Base-by-base conservation (phyloP, 106 monocot genomes). In the Dioscorea zingiberensis region DNA sequence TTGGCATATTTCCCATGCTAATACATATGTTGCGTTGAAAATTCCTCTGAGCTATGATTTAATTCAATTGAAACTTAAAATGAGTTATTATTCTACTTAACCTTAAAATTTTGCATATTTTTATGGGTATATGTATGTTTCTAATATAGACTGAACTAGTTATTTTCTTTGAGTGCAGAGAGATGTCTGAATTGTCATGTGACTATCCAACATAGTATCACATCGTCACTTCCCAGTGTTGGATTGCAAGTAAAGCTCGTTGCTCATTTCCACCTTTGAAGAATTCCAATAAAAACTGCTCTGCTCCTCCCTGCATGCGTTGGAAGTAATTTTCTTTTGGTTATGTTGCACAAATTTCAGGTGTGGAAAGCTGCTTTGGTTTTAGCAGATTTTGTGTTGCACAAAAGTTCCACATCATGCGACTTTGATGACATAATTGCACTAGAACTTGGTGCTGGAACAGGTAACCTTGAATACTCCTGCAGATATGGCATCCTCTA, bases 381-480 rank as follows among this genome's bases (percentile, higher is more conserved):
- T 12, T 72, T 97, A 60, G 74, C 83, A 38, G 95, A 97, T 79
- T 88, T 84, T 62, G 48, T 91, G 25, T 58, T 97, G 69, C 85
- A 97, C 65, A 77, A 54, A 65, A 77, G 73, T 74, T 68, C 72
- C 23, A 88, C 80, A 25, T 88, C 95, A 60, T 76, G 74, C 13
- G 81, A 86, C 30, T 88, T 97, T 22, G 22, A 85, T 73, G 77
- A 63, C 51, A 23, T 88, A 17, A 83, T 62, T 65, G 91, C 88
- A 57, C 47, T 97, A 49, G 95, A 97, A 68, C 81, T 97, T 72
- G 95, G 95, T 72, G 76, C 91, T 58, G 95, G 95, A 59, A 97
- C 95, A 79, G 95, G 95, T 95, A 55, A 70, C 13, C 12, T 24
- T 55, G 23, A 59, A 10, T 16, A 21, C 17, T 54, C 11, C 13